Evolutionary conservation across 1,284 basidiomycete genomes (phyloP), one percentile per base, ranked within the genome.

Genomic region (Marasmius fiardii): DNA sequence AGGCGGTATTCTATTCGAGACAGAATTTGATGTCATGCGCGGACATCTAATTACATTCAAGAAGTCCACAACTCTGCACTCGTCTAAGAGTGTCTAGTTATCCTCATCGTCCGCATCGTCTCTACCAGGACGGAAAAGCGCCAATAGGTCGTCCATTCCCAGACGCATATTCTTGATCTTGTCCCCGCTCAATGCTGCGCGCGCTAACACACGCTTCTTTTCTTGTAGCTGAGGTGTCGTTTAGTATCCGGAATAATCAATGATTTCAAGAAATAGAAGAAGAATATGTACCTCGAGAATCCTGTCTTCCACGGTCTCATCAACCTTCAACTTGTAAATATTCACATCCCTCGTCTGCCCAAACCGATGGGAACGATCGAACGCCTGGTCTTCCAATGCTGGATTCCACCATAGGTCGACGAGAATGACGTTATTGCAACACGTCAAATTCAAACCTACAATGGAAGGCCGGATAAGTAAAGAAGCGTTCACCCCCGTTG

Each of bases 371-470:
- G 92, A 90, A 53, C 96, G 88, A 69, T 98, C 96, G 64, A 96
- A 96, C 0, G 95, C 95, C 76, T 98, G 95, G 61, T 93, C 91
- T 80, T 93, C 91, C 3, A 93, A 77, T 0, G 91, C 92, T 12
- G 92, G 91, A 70, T 95, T 95, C 92, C 94, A 98, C 96, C 96
- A 98, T 52, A 97, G 71, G 68, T 98, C 95, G 59, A 92, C 84
- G 4, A 98, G 78, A 62, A 97, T 90, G 50, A 97, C 95, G 61
- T 95, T 92, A 70, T 94, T 96, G 74, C 96, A 98, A 52, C 86
- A 88, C 0, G 95, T 98, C 64, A 99, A 68, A 68, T 99, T 99
- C 41, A 99, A 79, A 51, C 95, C 94, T 84, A 61, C 7, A 37
- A n/a, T 26, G 24, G 18, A 31, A 48, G 14, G 52, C 10, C 37